Evolutionary conservation across 495 filamentous ascomycete genomes (phyloP), one percentile per base, ranked within the genome.

Genomic region (Penicillium canariense): DNA sequence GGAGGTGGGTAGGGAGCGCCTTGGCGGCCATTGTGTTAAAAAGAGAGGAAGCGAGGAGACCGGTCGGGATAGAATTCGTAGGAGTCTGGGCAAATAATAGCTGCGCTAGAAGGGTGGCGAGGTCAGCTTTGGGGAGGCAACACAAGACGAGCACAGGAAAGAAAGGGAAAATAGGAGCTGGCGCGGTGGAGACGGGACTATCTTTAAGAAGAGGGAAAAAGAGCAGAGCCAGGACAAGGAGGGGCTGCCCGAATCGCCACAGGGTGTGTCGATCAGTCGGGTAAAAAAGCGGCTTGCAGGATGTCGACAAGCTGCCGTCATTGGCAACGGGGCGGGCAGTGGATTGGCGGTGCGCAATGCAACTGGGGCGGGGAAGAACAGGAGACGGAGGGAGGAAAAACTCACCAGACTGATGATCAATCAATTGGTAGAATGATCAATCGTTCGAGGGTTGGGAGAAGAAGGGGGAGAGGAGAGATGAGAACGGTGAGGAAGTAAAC

Each of bases 1-100:
- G 89, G 55, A 97, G 82, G 77, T 95, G 92, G 15, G 87, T 71
- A 50, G 91, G 91, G 42, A 97, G 71, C 61, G 86, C 78, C 67
- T 80, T 82, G 53, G 83, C 72, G 50, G 87, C 83, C 89, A 93
- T 94, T 70, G 66, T 87, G 52, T 46, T 35, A 42, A 8, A 61
- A 22, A 22, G 34, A 51, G 39, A n/a, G n/a, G n/a, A n/a, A n/a
- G n/a, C n/a, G 43, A 47, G 20, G 52, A 49, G 26, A 49, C 59
- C 43, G 20, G 23, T 54, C 25, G 32, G 48, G 40, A 48, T 53
- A 34, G 30, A 10, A 32, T 12, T 2, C 20, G 34, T 2, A 43
- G 40, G 14, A 9, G 20, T 10, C 14, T 46, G 31, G 14, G n/a
- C n/a, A n/a, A n/a, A n/a, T n/a, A 11, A 28, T 14, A 31, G 26